A percentile compares a stretch with the other conserved stretches of the same genome.
Conservation (phyloP, 495 filamentous ascomycete species). For the Amniculicola lignicola region DNA sequence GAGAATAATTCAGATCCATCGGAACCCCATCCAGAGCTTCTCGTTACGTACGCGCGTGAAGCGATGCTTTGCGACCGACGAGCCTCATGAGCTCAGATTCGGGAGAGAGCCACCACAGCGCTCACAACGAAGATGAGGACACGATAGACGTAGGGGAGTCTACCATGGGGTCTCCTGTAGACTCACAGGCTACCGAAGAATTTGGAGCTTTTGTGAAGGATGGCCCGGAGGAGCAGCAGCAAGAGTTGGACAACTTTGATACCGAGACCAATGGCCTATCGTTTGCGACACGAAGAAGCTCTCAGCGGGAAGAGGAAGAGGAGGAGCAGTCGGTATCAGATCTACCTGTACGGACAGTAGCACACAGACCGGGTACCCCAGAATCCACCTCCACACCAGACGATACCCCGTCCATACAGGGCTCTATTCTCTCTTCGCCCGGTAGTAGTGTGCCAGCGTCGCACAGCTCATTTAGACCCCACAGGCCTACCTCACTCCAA, state of each 20-base stretch:
- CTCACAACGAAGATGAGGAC: slow-evolving; percentile 28
- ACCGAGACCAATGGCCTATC: slow-evolving; percentile 20
- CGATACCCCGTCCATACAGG: slow-evolving; percentile 88
- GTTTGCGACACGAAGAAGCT: slow-evolving; percentile 16
- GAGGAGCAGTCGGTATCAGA: slow-evolving; percentile 13
- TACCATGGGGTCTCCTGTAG: slow-evolving; percentile 9
- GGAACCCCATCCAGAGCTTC: neutral
- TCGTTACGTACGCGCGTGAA: slow-evolving; percentile 24
- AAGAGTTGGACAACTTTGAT: slow-evolving; percentile 1
- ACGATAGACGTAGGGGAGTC: slow-evolving; percentile 1
- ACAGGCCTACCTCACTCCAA: slow-evolving; percentile 75
- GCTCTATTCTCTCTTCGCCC: slow-evolving; percentile 74
- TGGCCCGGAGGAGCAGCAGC: slow-evolving; percentile 18
- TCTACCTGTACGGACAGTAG: slow-evolving; percentile 5
- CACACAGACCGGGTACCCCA: slow-evolving; percentile 12
- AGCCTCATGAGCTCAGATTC: slow-evolving; percentile 44
- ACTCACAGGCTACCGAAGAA: slow-evolving; percentile 2
- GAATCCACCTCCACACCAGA: slow-evolving; percentile 72
- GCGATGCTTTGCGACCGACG: slow-evolving; percentile 32
- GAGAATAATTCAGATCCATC: neutral
- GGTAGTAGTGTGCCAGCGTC: slow-evolving; percentile 60
- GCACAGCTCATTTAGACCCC: slow-evolving; percentile 47
- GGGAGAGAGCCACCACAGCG: slow-evolving; percentile 39
- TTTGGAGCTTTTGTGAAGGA: neutral
- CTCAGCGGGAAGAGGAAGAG: neutral